Evolutionary conservation across 495 filamentous ascomycete genomes (phyloP).

Genomic region (Coniosporium apollinis): DNA sequence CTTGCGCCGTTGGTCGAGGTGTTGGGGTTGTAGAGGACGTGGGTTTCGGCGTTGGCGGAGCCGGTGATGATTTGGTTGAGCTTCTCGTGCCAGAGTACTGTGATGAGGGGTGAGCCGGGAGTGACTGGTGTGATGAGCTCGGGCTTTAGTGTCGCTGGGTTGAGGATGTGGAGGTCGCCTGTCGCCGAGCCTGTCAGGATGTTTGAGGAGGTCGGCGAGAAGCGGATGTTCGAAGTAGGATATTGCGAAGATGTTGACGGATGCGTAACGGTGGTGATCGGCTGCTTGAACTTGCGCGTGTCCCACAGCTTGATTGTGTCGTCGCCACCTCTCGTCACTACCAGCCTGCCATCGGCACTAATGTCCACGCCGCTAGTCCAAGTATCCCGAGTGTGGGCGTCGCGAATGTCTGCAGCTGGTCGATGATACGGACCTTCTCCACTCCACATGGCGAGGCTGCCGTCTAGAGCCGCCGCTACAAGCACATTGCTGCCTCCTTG

Average conservation of each 20-base stretch:
- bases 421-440: conserved; percentile 77
- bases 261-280: conserved; percentile 62
- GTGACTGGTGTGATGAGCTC: conserved; percentile 79
- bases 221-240: conserved; percentile 70
- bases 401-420: conserved; percentile 68
- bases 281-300: conserved; percentile 84
- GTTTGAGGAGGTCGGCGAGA: conserved; percentile 63
- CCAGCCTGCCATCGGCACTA: conserved; percentile 74
- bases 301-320: conserved; percentile 82
- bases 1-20: conserved; percentile 66
- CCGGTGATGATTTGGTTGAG: conserved; percentile 94
- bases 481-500: conserved; percentile 69
- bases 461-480: conserved; percentile 75
- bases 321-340: conserved; percentile 80
- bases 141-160: conserved; percentile 69
- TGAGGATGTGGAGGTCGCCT: conserved; percentile 83
- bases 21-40: conserved; percentile 76
- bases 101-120: conserved; percentile 61
- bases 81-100: conserved; percentile 79
- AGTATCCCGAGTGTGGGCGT: conserved; percentile 67
- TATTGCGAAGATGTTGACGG: conserved; percentile 69
- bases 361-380: conserved; percentile 93
- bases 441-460: conserved; percentile 79
- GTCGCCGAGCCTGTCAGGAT: conserved; percentile 79
- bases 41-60: conserved; percentile 74